These are phyloP conservation scores for Kingdonia uniflora DNA, from an alignment of 164 flowering plant genomes.

Conservation along the genomic window DNA sequence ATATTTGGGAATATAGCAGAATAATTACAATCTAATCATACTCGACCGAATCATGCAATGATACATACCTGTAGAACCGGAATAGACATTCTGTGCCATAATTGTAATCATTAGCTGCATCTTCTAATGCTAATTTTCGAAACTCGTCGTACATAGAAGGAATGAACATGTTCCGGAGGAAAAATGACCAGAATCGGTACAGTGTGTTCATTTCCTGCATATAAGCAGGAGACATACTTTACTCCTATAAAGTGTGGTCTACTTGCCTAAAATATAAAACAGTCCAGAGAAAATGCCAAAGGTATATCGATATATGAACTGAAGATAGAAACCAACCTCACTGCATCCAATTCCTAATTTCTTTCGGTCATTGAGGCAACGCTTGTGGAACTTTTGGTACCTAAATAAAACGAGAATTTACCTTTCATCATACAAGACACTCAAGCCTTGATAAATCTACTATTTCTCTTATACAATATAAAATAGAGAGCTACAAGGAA, in stretches of 20 bases:
- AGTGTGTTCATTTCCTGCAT: slow-evolving; percentile 97
- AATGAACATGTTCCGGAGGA: slow-evolving; percentile 56
- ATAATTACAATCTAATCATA: no score
- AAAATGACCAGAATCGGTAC: slow-evolving; percentile 90
- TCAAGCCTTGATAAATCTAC: no score
- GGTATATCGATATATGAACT: background rate
- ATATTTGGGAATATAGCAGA: no score
- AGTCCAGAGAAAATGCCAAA: no score
- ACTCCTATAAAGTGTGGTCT: background rate
- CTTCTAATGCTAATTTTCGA: slow-evolving; percentile 72
- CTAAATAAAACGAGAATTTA: slow-evolving; percentile 41
- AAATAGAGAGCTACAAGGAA: background rate
- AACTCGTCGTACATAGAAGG: slow-evolving; percentile 86
- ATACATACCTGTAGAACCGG: slow-evolving; percentile 78
- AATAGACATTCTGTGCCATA: slow-evolving; percentile 94
- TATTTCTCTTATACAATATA: background rate
- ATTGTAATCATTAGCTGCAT: slow-evolving; percentile 81
- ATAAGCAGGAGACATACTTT: background rate
- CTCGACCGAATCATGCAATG: no score
- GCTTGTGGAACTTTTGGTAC: slow-evolving; percentile 78
- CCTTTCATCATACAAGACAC: no score
- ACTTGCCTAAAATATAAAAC: no score
- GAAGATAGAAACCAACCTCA: slow-evolving; percentile 42
- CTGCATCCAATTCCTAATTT: slow-evolving; percentile 92
- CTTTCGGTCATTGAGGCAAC: slow-evolving; percentile 81